Percentiles rank a stretch among this genome's conserved stretches.
Evolutionary conservation across 331 rosid genomes (phyloP).

Genomic region (Spiraea crenata): DNA sequence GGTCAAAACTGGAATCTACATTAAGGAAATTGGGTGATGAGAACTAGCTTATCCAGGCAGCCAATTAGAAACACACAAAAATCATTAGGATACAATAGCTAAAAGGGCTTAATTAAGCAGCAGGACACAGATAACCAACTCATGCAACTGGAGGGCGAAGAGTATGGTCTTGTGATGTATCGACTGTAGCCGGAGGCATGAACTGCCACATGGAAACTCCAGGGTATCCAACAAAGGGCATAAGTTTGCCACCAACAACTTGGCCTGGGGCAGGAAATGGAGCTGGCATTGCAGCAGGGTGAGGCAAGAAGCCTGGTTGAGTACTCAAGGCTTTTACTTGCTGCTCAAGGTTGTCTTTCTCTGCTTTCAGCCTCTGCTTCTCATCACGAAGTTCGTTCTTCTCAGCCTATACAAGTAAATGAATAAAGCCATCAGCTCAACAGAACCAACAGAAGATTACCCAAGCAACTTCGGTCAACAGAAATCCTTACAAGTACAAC

Average conservation of each 20-base stretch:
- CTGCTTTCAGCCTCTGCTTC: conserved; percentile 82
- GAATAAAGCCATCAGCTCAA: conserved; percentile 2
- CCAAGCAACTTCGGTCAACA: background rate
- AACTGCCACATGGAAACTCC: conserved; percentile 97
- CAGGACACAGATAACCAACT: conserved; percentile 9
- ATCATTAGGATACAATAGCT: background rate
- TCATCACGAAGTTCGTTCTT: conserved; percentile 92
- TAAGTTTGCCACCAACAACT: conserved; percentile 56
- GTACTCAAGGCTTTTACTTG: conserved; percentile 47
- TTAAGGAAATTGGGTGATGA: conserved; percentile 17
- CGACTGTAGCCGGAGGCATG: conserved; percentile 75
- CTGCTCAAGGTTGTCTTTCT: conserved; percentile 67
- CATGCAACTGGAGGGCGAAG: conserved; percentile 97
- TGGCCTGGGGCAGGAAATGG: conserved; percentile 53
- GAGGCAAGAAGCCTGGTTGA: conserved; percentile 56
- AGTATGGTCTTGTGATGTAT: conserved; percentile 85
- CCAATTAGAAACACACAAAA: background rate
- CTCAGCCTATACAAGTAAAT: conserved; percentile 47
- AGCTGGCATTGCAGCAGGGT: conserved; percentile 45
- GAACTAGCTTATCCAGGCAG: conserved; percentile 9
- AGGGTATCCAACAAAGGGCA: conserved; percentile 84
- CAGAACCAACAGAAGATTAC: conserved; percentile 4
- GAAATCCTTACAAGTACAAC: background rate
- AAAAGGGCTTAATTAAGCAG: background rate
- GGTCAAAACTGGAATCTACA: conserved; percentile 26